These are phyloP conservation scores for Tylopilus sp. DNA, from an alignment of 1,284 basidiomycete genomes.

Conservation along the genomic window DNA sequence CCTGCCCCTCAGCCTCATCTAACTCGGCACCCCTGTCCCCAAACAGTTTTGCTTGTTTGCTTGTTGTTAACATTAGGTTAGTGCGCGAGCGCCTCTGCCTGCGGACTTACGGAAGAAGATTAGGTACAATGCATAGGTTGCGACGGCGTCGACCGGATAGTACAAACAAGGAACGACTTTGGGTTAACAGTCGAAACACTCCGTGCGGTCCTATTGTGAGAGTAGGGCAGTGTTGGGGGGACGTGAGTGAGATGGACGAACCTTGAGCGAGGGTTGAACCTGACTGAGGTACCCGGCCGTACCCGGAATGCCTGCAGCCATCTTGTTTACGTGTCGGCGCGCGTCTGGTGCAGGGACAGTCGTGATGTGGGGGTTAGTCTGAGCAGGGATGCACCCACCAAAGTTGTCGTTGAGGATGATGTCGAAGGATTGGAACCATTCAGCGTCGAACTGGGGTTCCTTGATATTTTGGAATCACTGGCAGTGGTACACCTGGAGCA, in stretches of 20 bases:
- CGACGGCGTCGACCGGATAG: constrained; percentile 95
- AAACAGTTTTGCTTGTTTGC: too few relatives aligned
- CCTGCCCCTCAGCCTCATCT: constrained; percentile 82
- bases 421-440: constrained; percentile 89
- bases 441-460: constrained; percentile 84
- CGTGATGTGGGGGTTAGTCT: too few relatives aligned
- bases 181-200: constrained; percentile 93
- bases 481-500: too few relatives aligned
- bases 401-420: constrained; percentile 97
- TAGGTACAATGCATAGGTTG: constrained; percentile 98
- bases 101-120: constrained; percentile 83
- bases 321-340: constrained; percentile 91
- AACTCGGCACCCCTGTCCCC: constrained; percentile 78
- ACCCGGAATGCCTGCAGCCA: constrained; percentile 88
- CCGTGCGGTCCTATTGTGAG: constrained; percentile 63
- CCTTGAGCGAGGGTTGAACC: constrained; percentile 74
- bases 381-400: constrained; percentile 47
- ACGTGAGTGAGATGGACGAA: constrained; percentile 27
- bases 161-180: constrained; percentile 97
- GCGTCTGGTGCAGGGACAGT: constrained; percentile 55
- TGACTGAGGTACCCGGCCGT: constrained; percentile 94
- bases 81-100: not conserved
- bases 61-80: constrained; percentile 41
- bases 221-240: constrained; percentile 3
- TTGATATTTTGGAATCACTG: too few relatives aligned